phyloP scores from a whole-genome alignment of 2,329 filamentous ascomycete species.

The Penicillium sp. region DNA sequence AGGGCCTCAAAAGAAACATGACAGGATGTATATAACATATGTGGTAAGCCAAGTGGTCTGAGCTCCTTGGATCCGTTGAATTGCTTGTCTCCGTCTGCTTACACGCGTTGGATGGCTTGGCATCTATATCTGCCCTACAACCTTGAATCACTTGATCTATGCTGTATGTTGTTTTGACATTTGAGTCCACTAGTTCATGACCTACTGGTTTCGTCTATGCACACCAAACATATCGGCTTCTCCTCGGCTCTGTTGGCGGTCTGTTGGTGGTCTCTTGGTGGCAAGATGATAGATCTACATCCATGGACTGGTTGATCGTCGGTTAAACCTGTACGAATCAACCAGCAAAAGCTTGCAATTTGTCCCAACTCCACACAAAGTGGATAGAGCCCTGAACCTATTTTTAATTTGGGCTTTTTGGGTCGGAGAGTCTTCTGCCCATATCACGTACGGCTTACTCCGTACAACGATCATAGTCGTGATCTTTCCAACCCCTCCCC shows the following conservation, averaged over 20 bases:
- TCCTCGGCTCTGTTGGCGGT: neutral
- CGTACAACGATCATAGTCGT: neutral
- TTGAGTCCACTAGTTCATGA: no score
- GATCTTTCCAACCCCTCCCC: slow-evolving; percentile 4
- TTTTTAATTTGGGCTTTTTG: slow-evolving; percentile 7
- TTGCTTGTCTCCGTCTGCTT: slow-evolving; percentile 1
- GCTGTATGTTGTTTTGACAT: no score
- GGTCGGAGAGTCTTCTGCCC: neutral
- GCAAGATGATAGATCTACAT: slow-evolving; percentile 5
- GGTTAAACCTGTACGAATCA: neutral
- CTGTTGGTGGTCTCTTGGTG: no score
- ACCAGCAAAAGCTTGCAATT: slow-evolving; percentile 10
- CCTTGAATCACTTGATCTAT: no score
- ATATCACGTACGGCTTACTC: neutral
- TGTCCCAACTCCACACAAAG: slow-evolving; percentile 2
- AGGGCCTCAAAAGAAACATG: no score
- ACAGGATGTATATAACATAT: no score
- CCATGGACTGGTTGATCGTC: slow-evolving; percentile 3
- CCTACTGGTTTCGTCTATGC: no score
- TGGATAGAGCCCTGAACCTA: slow-evolving; percentile 10
- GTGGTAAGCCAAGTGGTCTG: slow-evolving; percentile 1
- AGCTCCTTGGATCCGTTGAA: neutral
- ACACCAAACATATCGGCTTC: no score
- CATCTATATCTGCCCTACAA: slow-evolving; percentile 1
- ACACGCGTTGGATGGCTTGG: slow-evolving; percentile 10